A percentile compares a stretch with the other conserved stretches of the same genome.
Conservation (phyloP, 1,284 basidiomycete species). For the Mycosarcoma mackinlayi region DNA sequence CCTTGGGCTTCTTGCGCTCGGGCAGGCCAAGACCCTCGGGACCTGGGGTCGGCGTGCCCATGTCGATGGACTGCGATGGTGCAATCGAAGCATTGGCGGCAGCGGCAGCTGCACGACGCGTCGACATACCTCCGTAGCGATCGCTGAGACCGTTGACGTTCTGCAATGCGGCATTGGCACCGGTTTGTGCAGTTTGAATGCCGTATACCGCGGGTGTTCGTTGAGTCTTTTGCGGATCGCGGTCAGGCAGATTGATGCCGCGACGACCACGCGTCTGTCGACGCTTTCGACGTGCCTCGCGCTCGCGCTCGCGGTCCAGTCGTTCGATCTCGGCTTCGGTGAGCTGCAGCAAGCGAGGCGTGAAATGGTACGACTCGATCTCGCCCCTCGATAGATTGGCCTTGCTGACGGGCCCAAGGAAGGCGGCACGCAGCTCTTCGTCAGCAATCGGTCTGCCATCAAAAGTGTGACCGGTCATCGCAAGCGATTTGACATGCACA, state of each 20-base stretch:
- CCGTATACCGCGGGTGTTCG: constrained; percentile 71
- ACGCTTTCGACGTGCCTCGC: constrained; percentile 85
- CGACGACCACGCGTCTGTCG: constrained; percentile 87
- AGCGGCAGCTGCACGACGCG: constrained; percentile 59
- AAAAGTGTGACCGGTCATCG: constrained; percentile 86
- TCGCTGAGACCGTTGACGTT: constrained; percentile 33
- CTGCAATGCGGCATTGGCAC: constrained; percentile 24
- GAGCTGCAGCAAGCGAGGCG: constrained; percentile 87
- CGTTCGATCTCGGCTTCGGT: constrained; percentile 85
- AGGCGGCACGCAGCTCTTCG: constrained; percentile 89
- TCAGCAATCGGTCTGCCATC: constrained; percentile 84
- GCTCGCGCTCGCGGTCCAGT: constrained; percentile 91
- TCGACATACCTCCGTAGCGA: constrained; percentile 46
- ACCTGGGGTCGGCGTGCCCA: constrained; percentile 55
- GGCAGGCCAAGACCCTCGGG: constrained; percentile 42
- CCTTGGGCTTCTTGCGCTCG: constrained; percentile 49
- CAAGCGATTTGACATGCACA: constrained; percentile 89
- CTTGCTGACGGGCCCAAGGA: constrained; percentile 78
- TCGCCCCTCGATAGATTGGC: constrained; percentile 73
- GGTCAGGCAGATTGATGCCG: constrained; percentile 89
- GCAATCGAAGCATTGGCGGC: constrained; percentile 60
- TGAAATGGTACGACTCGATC: constrained; percentile 75
- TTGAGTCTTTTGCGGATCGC: constrained; percentile 90
- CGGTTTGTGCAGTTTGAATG: constrained; percentile 58
- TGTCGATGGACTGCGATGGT: constrained; percentile 45